Evolutionary conservation across 768 basidiomycete species (phyloP).

Genomic region (Exidia glandulosa): DNA sequence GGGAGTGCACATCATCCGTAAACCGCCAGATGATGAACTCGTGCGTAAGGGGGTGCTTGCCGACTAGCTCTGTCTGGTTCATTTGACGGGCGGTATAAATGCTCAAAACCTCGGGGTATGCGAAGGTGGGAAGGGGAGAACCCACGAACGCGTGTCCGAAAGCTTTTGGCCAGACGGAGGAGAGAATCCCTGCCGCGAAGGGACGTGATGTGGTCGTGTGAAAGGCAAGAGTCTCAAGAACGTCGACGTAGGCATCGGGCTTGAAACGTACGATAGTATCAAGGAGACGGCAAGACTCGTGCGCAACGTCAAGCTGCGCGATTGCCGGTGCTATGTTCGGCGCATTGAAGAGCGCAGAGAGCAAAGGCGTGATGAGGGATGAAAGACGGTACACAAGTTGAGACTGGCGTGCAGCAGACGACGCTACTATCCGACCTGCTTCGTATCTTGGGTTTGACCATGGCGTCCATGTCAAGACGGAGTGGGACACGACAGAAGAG

Average conservation of each 20-base stretch:
- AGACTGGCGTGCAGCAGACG: conserved; percentile 46
- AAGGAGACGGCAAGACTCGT: conserved; percentile 33
- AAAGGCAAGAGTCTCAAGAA: conserved; percentile 63
- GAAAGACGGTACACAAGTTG: conserved; percentile 46
- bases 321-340: neutral
- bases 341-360: conserved; percentile 34
- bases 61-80: too few species aligned
- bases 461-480: conserved; percentile 11
- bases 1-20: too few species aligned
- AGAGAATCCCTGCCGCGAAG: conserved; percentile 43
- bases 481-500: neutral
- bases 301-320: neutral
- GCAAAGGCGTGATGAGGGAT: conserved; percentile 50
- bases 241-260: conserved; percentile 56
- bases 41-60: conserved; percentile 37
- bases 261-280: conserved; percentile 44
- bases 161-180: conserved; percentile 55
- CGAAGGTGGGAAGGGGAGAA: conserved; percentile 34
- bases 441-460: conserved; percentile 9
- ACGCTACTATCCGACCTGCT: conserved; percentile 25
- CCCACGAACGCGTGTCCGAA: conserved; percentile 57
- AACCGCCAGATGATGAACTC: conserved; percentile 66
- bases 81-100: too few species aligned
- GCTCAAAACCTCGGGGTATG: conserved; percentile 19
- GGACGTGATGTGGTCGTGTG: conserved; percentile 41